These are phyloP conservation scores for Sarcodon sp. DNA, from an alignment of 768 basidiomycete species.

Conservation along the genomic window DNA sequence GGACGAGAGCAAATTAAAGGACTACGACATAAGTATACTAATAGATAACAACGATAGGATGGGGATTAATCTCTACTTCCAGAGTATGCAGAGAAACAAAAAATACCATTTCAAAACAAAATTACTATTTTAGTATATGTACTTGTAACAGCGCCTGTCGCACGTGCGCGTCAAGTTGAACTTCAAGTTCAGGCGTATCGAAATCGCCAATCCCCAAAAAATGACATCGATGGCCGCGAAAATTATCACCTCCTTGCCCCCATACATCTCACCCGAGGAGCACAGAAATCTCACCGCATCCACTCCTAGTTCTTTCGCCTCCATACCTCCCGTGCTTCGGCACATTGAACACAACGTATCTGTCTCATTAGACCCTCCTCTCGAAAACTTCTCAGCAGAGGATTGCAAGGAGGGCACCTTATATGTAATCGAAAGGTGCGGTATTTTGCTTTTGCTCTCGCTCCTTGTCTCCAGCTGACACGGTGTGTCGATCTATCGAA, in stretches of 20 bases:
- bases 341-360: conserved; percentile 64
- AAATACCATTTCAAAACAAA: too few relatives aligned
- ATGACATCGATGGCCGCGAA: not conserved
- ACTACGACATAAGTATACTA: too few relatives aligned
- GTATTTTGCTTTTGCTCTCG: conserved; percentile 1
- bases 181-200: too few relatives aligned
- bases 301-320: conserved; percentile 74
- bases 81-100: too few relatives aligned
- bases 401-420: conserved; percentile 52
- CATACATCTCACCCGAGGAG: conserved; percentile 47
- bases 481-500: not conserved
- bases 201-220: too few relatives aligned
- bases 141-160: too few relatives aligned
- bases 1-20: too few relatives aligned
- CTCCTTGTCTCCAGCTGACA: not conserved
- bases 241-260: conserved; percentile 27
- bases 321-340: conserved; percentile 74
- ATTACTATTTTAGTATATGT: too few relatives aligned
- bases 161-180: too few relatives aligned
- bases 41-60: too few relatives aligned
- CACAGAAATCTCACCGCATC: conserved; percentile 55
- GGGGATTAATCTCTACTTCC: too few relatives aligned
- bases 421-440: conserved; percentile 78
- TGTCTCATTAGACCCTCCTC: conserved; percentile 54
- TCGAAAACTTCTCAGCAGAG: conserved; percentile 41